Base-by-base conservation (phyloP, 495 filamentous ascomycete genomes). In the Melanomma pulvis-pyrius region DNA sequence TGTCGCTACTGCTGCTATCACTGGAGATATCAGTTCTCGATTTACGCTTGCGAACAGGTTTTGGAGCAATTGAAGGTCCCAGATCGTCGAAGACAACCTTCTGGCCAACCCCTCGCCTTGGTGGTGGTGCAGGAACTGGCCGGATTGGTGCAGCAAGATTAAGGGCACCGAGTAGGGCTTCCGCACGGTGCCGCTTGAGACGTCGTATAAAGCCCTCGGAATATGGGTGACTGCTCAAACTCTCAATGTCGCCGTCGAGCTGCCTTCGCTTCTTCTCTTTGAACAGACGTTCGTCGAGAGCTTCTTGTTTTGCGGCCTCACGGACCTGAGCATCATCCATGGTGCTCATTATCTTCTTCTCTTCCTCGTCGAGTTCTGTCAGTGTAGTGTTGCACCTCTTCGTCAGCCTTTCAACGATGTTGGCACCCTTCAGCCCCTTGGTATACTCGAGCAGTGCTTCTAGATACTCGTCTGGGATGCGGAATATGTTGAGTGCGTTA, bases 401-500 rank as follows among this genome's bases (percentile, higher is more conserved):
- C 5, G 52, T 57, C 0, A 78, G 41, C n/a, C 66, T 58, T 11
- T 56, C 32, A 34, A 64, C 46, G 12, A 55, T 66, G 2, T 26
- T 52, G 0, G 60, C 69, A 28, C 70, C 66, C 36, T 69, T 56
- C 15, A 72, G 63, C 28, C 70, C 66, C 39, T 55, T 49, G 46
- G 63, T 51, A 24, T 72, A 72, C 25, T 58, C 56, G 21, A 49
- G 57, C 8, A 72, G 54, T 24, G 70, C 70, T 19, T 63, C 53
- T 4, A 51, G 39, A 44, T 67, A 60, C 30, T 65, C 32, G 12
- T 65, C 50, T 0, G 65, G 58, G 25, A 72, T 69, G 32, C 65
- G 65, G 54, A 56, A 72, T 19, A 72, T 49, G 29, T 69, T 67
- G 0, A 93, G 90, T 24, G 90, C 75, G 73, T 94, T 86, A 78